These are phyloP conservation scores for Hippophae tibetana DNA, from an alignment of 306 rosid genomes.

Conservation along the genomic window DNA sequence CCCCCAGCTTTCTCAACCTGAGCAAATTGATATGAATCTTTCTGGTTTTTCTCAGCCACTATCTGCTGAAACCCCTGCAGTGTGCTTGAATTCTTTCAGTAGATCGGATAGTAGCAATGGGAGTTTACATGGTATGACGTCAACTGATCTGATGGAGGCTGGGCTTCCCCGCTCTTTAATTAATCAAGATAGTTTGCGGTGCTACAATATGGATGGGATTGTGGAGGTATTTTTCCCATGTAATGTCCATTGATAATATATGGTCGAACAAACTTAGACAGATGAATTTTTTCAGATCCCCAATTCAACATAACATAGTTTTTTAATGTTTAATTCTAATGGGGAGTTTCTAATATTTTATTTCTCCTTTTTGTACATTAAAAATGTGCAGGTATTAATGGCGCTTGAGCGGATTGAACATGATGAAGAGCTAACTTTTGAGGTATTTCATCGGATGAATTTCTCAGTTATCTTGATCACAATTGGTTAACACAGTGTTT, in stretches of 20 bases:
- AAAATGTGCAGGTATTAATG: slow-evolving; percentile 53
- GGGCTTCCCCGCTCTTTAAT: slow-evolving; percentile 45
- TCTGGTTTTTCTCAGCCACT: slow-evolving; percentile 34
- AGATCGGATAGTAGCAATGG: slow-evolving; percentile 46
- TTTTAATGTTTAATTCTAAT: too few relatives aligned
- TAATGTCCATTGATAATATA: slow-evolving; percentile 6
- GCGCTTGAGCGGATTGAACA: slow-evolving; percentile 94
- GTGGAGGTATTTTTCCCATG: slow-evolving; percentile 55
- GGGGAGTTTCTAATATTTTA: background rate
- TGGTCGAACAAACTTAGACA: background rate
- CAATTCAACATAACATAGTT: too few relatives aligned
- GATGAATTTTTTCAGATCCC: too few relatives aligned
- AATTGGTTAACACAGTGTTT: slow-evolving; percentile 12
- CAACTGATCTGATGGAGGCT: slow-evolving; percentile 22
- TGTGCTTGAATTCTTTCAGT: slow-evolving; percentile 34
- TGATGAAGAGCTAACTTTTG: slow-evolving; percentile 86
- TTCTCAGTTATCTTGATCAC: slow-evolving; percentile 2
- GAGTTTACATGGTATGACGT: slow-evolving; percentile 20
- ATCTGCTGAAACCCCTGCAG: slow-evolving; percentile 36
- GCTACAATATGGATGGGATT: slow-evolving; percentile 73
- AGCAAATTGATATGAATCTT: slow-evolving; percentile 28
- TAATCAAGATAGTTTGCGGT: slow-evolving; percentile 49
- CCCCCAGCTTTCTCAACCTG: slow-evolving; percentile 41
- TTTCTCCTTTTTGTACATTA: background rate
- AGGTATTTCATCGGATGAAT: slow-evolving; percentile 37